These are phyloP conservation scores for Aegilops umbellulata DNA, from an alignment of 176 grass and related monocot species.

Conservation along the genomic window DNA sequence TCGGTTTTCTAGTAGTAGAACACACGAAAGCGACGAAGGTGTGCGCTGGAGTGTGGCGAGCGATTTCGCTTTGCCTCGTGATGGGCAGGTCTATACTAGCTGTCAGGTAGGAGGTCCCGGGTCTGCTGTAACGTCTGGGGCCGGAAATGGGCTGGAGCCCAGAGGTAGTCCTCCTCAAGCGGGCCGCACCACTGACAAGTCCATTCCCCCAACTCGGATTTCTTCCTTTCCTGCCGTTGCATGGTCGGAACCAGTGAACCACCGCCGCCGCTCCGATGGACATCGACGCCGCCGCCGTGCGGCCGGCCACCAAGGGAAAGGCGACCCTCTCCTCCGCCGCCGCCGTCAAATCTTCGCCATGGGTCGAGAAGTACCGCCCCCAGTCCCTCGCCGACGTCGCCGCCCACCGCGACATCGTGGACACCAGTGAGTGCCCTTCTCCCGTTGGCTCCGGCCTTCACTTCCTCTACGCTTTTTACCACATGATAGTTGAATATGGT, in stretches of 20 bases:
- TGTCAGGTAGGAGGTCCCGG: no score
- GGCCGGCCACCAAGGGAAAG: conserved; percentile 46
- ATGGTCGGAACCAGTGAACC: conserved; percentile 65
- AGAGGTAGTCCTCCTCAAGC: no score
- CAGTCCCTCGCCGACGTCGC: conserved; percentile 92
- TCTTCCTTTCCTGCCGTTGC: neutral
- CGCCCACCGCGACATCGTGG: conserved; percentile 92
- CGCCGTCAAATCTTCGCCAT: conserved; percentile 65
- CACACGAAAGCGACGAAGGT: no score
- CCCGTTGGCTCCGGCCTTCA: neutral
- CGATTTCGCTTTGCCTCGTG: no score
- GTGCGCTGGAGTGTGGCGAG: no score
- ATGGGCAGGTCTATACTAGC: no score
- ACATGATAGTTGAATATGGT: neutral
- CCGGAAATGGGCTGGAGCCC: no score
- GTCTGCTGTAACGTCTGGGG: no score
- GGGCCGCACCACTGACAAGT: no score
- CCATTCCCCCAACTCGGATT: conserved; percentile 41
- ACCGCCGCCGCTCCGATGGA: conserved; percentile 69
- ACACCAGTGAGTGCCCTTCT: conserved; percentile 56
- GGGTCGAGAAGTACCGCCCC: conserved; percentile 96
- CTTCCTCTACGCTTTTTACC: neutral
- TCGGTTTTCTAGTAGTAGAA: no score
- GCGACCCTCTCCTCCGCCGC: conserved; percentile 9
- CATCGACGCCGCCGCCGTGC: conserved; percentile 47